phyloP scores from a whole-genome alignment of 441 rosid genomes.

The Gossypium lobatum region DNA sequence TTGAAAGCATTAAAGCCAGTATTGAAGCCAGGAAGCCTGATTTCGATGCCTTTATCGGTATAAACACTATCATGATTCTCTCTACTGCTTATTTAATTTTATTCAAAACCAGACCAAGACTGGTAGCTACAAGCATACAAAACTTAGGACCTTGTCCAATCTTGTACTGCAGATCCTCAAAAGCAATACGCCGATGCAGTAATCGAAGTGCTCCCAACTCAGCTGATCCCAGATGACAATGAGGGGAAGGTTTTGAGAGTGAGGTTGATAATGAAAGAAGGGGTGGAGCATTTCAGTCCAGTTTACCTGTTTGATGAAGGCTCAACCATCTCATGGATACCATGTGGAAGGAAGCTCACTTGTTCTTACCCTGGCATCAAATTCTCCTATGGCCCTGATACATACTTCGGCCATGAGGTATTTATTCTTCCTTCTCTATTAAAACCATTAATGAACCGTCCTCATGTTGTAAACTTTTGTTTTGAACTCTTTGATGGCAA shows the following conservation, averaged over 20 bases:
- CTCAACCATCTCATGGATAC: constrained; percentile 85
- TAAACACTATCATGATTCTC: background rate
- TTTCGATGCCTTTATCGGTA: constrained; percentile 94
- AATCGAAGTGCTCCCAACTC: constrained; percentile 86
- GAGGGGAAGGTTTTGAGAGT: constrained; percentile 93
- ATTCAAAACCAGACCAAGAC: no score
- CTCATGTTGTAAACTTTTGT: no score
- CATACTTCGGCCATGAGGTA: constrained; percentile 71
- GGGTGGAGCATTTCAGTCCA: constrained; percentile 72
- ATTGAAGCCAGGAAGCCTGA: constrained; percentile 94
- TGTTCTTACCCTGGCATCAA: constrained; percentile 99
- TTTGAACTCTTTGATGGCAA: background rate
- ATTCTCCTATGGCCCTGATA: constrained; percentile 68
- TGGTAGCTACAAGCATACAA: no score
- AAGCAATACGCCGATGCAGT: constrained; percentile 95
- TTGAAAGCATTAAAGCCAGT: constrained; percentile 94
- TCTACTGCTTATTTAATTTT: no score
- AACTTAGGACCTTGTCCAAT: background rate
- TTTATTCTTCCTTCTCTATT: background rate
- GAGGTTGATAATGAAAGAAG: constrained; percentile 89
- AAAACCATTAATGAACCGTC: no score
- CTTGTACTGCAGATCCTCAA: constrained; percentile 61
- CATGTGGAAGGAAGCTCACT: constrained; percentile 95
- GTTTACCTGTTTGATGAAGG: constrained; percentile 96
- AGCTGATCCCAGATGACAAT: constrained; percentile 80